Evolutionary conservation across 2,329 filamentous ascomycete genomes (phyloP).

Genomic region (Neonectria punicea): DNA sequence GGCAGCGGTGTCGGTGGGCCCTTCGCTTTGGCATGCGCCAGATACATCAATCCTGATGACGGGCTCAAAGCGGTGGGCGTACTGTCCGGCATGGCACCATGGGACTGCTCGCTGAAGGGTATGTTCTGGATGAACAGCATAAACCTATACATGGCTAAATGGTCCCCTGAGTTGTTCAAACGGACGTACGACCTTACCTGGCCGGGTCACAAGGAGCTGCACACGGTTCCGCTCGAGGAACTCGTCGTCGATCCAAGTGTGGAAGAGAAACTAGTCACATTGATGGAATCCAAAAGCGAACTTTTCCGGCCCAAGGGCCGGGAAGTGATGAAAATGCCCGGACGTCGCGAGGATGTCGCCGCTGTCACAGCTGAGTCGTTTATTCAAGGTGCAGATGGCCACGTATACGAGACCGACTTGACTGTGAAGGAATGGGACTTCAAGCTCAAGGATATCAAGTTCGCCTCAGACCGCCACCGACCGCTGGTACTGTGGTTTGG

Average conservation of each 20-base stretch:
- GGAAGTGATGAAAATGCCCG: constrained; percentile 15
- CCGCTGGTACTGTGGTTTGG: constrained; percentile 19
- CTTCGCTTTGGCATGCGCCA: constrained; percentile 25
- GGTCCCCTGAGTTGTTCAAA: constrained; percentile 17
- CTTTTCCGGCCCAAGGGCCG: constrained; percentile 12
- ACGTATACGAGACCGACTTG: constrained; percentile 10
- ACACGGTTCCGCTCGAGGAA: constrained; percentile 11
- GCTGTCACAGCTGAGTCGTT: neutral
- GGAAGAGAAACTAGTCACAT: constrained; percentile 4
- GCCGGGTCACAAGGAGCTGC: neutral
- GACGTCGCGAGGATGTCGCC: neutral
- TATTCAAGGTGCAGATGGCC: constrained; percentile 19
- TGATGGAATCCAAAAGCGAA: neutral
- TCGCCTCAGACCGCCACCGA: constrained; percentile 10
- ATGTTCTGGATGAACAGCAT: constrained; percentile 18
- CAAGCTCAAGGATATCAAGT: constrained; percentile 15
- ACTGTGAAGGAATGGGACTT: constrained; percentile 19
- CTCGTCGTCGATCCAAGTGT: neutral
- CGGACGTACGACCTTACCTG: constrained; percentile 6
- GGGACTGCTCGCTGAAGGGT: constrained; percentile 9
- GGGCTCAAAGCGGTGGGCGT: constrained; percentile 20
- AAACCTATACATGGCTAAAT: constrained; percentile 15
- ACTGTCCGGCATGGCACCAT: constrained; percentile 14
- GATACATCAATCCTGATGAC: constrained; percentile 10
- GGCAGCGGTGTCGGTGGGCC: constrained; percentile 25